Conservation (phyloP, 257 asterid species). For the Phtheirospermum japonicum region DNA sequence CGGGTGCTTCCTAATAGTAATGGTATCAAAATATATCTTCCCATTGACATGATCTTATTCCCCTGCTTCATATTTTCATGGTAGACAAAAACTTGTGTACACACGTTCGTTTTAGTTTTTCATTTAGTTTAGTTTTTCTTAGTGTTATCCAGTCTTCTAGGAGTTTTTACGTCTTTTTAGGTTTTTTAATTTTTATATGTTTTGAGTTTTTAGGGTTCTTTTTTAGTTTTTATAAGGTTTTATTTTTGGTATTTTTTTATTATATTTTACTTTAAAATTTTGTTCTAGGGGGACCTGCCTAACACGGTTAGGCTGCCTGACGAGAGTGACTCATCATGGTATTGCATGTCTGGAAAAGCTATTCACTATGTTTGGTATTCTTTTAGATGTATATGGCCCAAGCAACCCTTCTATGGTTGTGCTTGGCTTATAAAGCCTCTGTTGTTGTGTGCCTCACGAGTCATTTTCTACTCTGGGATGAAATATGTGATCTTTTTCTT, state of each 20-base stretch:
- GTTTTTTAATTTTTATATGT: too few relatives aligned
- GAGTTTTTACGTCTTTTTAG: too few relatives aligned
- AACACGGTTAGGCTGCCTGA: too few relatives aligned
- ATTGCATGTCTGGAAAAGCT: not conserved
- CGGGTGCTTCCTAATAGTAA: constrained; percentile 65
- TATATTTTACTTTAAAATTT: too few relatives aligned
- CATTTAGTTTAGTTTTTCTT: too few relatives aligned
- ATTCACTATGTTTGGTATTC: not conserved
- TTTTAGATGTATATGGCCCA: not conserved
- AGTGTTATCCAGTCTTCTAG: too few relatives aligned
- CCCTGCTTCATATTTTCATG: constrained; percentile 10
- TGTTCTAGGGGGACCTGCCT: too few relatives aligned
- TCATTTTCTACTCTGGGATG: constrained; percentile 4
- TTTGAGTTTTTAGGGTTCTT: too few relatives aligned
- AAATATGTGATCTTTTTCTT: not conserved
- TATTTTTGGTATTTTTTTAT: too few relatives aligned
- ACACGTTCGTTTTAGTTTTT: too few relatives aligned
- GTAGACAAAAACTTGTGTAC: not conserved
- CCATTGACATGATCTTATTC: not conserved
- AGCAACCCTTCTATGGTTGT: constrained; percentile 1
- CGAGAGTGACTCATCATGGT: not conserved
- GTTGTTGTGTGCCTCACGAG: not conserved
- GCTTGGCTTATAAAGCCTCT: not conserved
- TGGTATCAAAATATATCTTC: constrained; percentile 5
- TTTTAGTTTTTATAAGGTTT: too few relatives aligned